Base-by-base conservation (phyloP, 768 basidiomycete species). In the Boletus subparvulus region DNA sequence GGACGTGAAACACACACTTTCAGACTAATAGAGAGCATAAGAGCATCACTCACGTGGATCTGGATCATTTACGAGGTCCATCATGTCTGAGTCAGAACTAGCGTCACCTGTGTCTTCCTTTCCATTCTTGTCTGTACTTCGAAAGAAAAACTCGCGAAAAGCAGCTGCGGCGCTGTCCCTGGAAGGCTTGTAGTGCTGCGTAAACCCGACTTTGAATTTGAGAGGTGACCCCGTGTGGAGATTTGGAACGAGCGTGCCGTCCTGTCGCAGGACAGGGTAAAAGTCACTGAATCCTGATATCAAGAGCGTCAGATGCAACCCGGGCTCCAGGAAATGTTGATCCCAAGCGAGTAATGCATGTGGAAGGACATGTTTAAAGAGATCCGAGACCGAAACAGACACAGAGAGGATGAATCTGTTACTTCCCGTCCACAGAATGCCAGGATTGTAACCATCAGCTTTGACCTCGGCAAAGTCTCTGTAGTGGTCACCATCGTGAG, bases 341-440 rank as follows among this genome's bases (percentile, higher is more conserved):
- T 90, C 88, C 88, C 88, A 90, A 24, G 87, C 87, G 70, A 87
- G 81, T 33, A 90, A 73, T 11, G 86, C 87, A 37, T 83, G 83
- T 4, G 85, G 78, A 12, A 86, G 79, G 24, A 88, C 82, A 48
- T 74, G 76, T 13, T 77, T 62, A 14, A 83, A 75, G 12, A 87
- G 75, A 11, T 61, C 71, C 55, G 84, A 73, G 40, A 82, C 77
- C 12, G 85, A 82, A n/a, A 83, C 55, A 3, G 84, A 85, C 8
- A 86, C 73, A 3, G 83, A 81, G 13, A 87, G 66, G 14, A 77
- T 76, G 57, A 84, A 80, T 58, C 82, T 82, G 59, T 81, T 75
- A 35, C 73, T 74, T 16, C 76, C 77, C 32, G 80, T 75, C 46
- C 77, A 78, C 42, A 83, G 77, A 56, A 83, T 73, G 0, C 88